A percentile compares a stretch with the other conserved stretches of the same genome.
Evolutionary conservation across 1,284 basidiomycete genomes (phyloP).

Genomic region (Cryptococcus sp.): DNA sequence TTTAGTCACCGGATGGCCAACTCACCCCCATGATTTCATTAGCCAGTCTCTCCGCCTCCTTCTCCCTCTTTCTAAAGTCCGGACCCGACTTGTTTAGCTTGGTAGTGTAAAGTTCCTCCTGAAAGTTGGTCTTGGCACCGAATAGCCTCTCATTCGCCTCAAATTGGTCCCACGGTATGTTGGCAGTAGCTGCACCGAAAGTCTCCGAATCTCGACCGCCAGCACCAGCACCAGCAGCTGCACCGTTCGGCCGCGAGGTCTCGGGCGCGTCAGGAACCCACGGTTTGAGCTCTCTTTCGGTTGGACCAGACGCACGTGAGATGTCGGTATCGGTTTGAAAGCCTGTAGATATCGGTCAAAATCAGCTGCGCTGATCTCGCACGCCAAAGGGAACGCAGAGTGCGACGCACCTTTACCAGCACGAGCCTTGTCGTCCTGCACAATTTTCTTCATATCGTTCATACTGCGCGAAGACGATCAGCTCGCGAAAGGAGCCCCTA

Average conservation of each 20-base stretch:
- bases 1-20: conserved; percentile 17
- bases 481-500: conserved; percentile 3
- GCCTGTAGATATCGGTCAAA: conserved; percentile 54
- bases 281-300: conserved; percentile 77
- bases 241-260: conserved; percentile 24
- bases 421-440: conserved; percentile 18
- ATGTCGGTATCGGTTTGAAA: conserved; percentile 91
- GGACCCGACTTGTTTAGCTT: conserved; percentile 81
- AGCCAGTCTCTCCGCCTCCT: conserved; percentile 82
- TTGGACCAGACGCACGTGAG: conserved; percentile 56
- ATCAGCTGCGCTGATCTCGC: not conserved
- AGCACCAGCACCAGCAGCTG: conserved; percentile 8
- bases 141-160: conserved; percentile 90
- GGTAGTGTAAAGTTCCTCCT: conserved; percentile 95
- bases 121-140: conserved; percentile 86
- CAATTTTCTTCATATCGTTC: conserved; percentile 28
- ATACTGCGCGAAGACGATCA: conserved; percentile 17
- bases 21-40: conserved; percentile 83
- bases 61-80: conserved; percentile 80
- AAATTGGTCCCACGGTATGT: conserved; percentile 87
- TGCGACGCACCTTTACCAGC: conserved; percentile 16
- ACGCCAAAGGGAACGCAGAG: not conserved
- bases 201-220: conserved; percentile 40
- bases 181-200: conserved; percentile 39
- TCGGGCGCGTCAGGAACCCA: conserved; percentile 61